These are phyloP conservation scores for Aspergillus funiculosus DNA, from an alignment of 495 filamentous ascomycete genomes.

Conservation along the genomic window DNA sequence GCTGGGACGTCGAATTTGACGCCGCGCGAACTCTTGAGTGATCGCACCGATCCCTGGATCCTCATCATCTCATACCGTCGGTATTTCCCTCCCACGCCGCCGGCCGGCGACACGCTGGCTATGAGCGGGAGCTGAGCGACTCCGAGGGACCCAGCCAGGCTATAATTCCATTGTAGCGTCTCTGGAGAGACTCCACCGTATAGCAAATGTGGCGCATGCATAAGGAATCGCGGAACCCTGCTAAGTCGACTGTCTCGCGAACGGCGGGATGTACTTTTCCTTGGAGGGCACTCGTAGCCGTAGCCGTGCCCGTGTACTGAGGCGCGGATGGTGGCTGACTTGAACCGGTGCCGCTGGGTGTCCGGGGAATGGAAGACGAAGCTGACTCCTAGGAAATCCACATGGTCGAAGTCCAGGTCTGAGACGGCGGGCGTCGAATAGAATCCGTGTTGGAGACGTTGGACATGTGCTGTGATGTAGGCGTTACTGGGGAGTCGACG, in stretches of 20 bases:
- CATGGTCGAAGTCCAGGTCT: conserved; percentile 36
- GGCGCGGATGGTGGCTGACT: conserved; percentile 41
- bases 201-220: conserved; percentile 48
- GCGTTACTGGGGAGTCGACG: conserved; percentile 43
- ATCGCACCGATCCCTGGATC: conserved; percentile 47
- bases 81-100: conserved; percentile 35
- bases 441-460: conserved; percentile 48
- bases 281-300: conserved; percentile 31
- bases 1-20: conserved; percentile 37
- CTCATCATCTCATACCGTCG: conserved; percentile 50
- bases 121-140: conserved; percentile 41
- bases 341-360: conserved; percentile 41
- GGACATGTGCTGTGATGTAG: conserved; percentile 47
- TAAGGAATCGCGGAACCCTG: conserved; percentile 42
- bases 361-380: conserved; percentile 47
- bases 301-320: conserved; percentile 34
- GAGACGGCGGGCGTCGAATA: conserved; percentile 40
- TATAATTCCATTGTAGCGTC: conserved; percentile 49
- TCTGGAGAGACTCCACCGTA: conserved; percentile 49
- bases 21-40: conserved; percentile 30
- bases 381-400: conserved; percentile 47
- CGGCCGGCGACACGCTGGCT: conserved; percentile 40
- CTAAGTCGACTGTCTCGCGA: conserved; percentile 14
- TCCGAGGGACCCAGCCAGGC: conserved; percentile 43
- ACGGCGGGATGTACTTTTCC: not conserved